These are phyloP conservation scores for Syzygium malaccense DNA, from an alignment of 441 rosid species.

Conservation along the genomic window DNA sequence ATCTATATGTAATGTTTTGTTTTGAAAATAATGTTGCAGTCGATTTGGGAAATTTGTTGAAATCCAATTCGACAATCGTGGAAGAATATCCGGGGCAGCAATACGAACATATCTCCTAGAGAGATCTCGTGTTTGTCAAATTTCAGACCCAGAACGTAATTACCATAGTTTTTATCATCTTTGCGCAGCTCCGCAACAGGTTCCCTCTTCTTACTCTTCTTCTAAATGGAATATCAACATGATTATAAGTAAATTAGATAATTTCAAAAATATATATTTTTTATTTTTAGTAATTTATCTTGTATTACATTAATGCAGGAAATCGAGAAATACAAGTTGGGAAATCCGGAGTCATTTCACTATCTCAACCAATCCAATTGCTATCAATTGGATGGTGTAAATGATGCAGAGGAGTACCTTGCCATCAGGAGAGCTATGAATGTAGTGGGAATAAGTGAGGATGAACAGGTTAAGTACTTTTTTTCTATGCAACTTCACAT, in stretches of 20 bases:
- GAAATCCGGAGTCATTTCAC: conserved; percentile 77
- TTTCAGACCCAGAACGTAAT: conserved; percentile 88
- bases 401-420: conserved; percentile 69
- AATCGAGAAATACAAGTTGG: conserved; percentile 73
- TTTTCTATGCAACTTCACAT: background rate
- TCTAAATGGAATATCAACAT: too few species aligned
- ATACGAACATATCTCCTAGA: conserved; percentile 91
- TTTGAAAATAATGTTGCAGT: conserved; percentile 32
- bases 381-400: conserved; percentile 63
- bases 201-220: conserved; percentile 1
- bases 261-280: background rate
- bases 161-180: conserved; percentile 90
- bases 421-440: conserved; percentile 88
- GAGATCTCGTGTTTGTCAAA: conserved; percentile 93
- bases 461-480: conserved; percentile 55
- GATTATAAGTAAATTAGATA: background rate
- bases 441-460: conserved; percentile 69
- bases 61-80: conserved; percentile 71
- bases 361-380: conserved; percentile 92
- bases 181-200: conserved; percentile 88
- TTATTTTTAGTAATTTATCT: background rate
- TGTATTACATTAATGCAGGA: conserved; percentile 31
- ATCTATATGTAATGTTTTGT: background rate
- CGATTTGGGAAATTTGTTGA: conserved; percentile 97
- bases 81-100: conserved; percentile 97